phyloP scores from a whole-genome alignment of 371 early-diverging fungal species.

The Lichtheimia ramosa region DNA sequence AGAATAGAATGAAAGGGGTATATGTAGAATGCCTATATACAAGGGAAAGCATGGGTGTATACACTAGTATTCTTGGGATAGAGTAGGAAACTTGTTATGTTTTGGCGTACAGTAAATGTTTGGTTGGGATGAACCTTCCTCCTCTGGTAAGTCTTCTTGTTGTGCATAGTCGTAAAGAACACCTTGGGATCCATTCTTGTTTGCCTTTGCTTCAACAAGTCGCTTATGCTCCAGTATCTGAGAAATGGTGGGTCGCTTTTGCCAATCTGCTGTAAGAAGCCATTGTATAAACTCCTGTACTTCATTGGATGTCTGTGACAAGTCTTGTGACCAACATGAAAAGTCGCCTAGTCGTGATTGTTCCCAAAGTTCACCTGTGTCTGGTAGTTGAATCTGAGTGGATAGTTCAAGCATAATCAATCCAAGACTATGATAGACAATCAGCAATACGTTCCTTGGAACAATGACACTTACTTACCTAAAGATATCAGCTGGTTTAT shows the following conservation, averaged over 20 bases:
- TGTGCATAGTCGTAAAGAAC: conserved; percentile 9
- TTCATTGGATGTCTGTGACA: conserved; percentile 6
- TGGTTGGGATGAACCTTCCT: not conserved
- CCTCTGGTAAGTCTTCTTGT: not conserved
- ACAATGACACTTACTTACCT: conserved; percentile 43
- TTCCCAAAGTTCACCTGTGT: conserved; percentile 87
- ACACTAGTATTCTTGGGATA: not conserved
- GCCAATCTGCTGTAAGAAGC: conserved; percentile 8
- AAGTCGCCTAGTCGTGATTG: conserved; percentile 77
- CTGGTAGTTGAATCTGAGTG: conserved; percentile 79
- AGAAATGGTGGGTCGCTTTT: conserved; percentile 17
- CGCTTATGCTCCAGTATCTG: conserved; percentile 10
- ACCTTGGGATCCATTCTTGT: not conserved
- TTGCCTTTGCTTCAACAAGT: not conserved
- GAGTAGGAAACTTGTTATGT: not conserved
- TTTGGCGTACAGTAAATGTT: not conserved
- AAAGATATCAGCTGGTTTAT: conserved; percentile 89
- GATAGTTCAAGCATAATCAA: conserved; percentile 87
- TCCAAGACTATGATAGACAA: conserved; percentile 68
- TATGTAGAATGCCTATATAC: too few species aligned
- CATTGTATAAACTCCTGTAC: conserved; percentile 12
- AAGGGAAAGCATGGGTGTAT: too few species aligned
- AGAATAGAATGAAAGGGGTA: too few species aligned
- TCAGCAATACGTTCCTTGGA: not conserved
- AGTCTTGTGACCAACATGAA: conserved; percentile 34